Base-by-base conservation (phyloP, 2,329 filamentous ascomycete genomes). In the Verticillium dahliae region DNA sequence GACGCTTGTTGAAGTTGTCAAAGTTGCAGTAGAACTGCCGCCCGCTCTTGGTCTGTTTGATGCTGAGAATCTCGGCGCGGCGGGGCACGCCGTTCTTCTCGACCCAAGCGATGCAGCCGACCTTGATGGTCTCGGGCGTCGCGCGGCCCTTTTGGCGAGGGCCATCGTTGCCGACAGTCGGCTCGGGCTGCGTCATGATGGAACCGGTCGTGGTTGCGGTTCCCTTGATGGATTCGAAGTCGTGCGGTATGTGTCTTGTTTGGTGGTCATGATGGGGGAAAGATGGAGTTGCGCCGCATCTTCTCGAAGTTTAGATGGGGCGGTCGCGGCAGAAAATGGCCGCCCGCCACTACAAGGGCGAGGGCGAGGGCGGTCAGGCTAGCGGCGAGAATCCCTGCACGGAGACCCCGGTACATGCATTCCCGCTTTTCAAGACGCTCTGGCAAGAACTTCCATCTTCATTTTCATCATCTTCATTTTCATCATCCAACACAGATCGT, bases 11-110 rank as follows among this genome's bases (percentile, higher is more conserved):
- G 85, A 97, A 98, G 71, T 96, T 96, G 72, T 97, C 92, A 74
- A 97, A 98, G 75, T 98, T 96, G 70, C 96, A 96, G 75, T 97
- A 97, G 72, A 94, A 97, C 61, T 91, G 90, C 45, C 91, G 89
- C 15, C 90, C 89, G 70, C 91, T 94, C 75, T 96, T 96, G 27
- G 91, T 90, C 63, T 93, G 91, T 71, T 91, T 89, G 68, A 98
- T 96, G 62, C 92, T 95, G n/a, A 99, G 80, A 65, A 99, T 97
- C 75, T 99, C 95, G 69, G 95, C 95, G 78, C 95, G 92, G 69
- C 95, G 89, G 64, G 90, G 84, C 70, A 93, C 88, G 63, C 92
- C 92, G 74, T 97, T 92, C 69, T 87, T 87, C 62, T 79, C 76
- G 54, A 87, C 84, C 79, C 82, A 81, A 27, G 84, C 84, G 62